phyloP scores from a whole-genome alignment of 2,329 filamentous ascomycete genomes.

The Calonectria leucothoes region DNA sequence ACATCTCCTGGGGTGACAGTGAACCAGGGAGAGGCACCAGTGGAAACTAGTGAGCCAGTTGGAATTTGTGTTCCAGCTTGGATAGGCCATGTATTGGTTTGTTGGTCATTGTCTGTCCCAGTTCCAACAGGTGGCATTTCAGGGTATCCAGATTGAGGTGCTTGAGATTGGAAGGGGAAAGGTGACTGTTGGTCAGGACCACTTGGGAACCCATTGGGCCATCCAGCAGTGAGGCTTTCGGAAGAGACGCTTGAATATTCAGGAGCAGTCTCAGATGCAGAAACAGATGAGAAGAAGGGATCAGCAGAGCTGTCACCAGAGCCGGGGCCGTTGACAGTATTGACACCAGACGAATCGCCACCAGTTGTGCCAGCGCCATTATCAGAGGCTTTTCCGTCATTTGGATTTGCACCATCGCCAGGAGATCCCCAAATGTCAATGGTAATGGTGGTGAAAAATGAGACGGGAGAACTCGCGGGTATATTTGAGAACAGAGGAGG shows the following conservation, averaged over 20 bases:
- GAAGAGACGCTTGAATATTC: conserved; percentile 29
- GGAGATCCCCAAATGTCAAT: conserved; percentile 48
- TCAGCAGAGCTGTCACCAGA: conserved; percentile 14
- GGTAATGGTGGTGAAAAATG: conserved; percentile 50
- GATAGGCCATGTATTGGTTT: conserved; percentile 34
- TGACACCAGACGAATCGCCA: neutral
- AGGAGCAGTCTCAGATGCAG: conserved; percentile 35
- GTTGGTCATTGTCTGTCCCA: conserved; percentile 22
- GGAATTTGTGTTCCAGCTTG: conserved; percentile 28
- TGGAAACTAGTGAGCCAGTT: conserved; percentile 25
- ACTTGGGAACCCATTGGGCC: conserved; percentile 30
- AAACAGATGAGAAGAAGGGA: conserved; percentile 20
- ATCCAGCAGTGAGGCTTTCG: conserved; percentile 24
- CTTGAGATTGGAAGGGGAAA: conserved; percentile 28
- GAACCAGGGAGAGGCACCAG: conserved; percentile 24
- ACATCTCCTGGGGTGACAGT: conserved; percentile 25
- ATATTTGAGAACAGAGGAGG: conserved; percentile 35
- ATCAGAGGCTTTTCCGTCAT: neutral
- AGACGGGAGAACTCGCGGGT: conserved; percentile 30
- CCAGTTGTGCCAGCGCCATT: neutral
- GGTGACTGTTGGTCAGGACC: conserved; percentile 25
- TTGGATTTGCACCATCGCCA: conserved; percentile 24
- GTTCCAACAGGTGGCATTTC: conserved; percentile 21
- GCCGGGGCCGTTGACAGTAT: conserved; percentile 21
- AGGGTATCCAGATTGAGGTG: conserved; percentile 21